phyloP scores from a whole-genome alignment of 805 yeast species.

The Kuraishia hungarica region DNA sequence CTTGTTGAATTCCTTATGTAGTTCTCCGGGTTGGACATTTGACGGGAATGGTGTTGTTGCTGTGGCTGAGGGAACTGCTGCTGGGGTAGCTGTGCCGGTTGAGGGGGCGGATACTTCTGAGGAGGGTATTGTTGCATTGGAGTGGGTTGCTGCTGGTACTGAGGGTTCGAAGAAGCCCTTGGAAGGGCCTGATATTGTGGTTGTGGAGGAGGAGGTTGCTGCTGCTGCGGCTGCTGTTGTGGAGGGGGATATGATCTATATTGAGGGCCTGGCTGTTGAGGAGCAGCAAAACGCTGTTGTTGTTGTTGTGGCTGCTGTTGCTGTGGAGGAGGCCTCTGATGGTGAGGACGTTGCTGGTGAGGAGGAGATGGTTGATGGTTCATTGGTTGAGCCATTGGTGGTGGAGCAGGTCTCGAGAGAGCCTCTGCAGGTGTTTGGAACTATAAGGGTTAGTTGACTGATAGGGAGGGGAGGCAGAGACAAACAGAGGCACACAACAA shows the following conservation, averaged over 20 bases:
- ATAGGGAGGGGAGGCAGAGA: background rate
- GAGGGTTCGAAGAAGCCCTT: background rate
- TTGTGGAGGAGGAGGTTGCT: slow-evolving; percentile 4
- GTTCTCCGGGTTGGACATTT: background rate
- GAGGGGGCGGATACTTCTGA: background rate
- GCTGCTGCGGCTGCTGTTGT: slow-evolving; percentile 6
- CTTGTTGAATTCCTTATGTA: background rate
- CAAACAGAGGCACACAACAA: background rate
- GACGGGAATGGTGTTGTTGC: background rate
- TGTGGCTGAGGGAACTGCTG: background rate
- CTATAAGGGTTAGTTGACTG: slow-evolving; percentile 3
- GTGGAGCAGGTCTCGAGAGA: slow-evolving; percentile 9
- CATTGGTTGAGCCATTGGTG: slow-evolving; percentile 8
- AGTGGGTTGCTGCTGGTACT: background rate
- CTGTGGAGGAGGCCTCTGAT: slow-evolving; percentile 9
- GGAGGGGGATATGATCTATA: slow-evolving; percentile 3
- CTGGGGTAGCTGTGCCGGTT: background rate
- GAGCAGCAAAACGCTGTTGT: slow-evolving; percentile 5
- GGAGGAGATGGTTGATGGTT: slow-evolving; percentile 5
- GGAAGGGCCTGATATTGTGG: slow-evolving; percentile 3
- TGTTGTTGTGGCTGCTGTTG: slow-evolving; percentile 6
- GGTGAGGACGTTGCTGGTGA: slow-evolving; percentile 8
- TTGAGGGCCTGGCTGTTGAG: slow-evolving; percentile 1
- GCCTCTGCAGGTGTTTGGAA: slow-evolving; percentile 7
- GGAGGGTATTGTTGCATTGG: background rate